phyloP scores from a whole-genome alignment of 192 early-diverging fungal genomes.

The Podila minutissima region DNA sequence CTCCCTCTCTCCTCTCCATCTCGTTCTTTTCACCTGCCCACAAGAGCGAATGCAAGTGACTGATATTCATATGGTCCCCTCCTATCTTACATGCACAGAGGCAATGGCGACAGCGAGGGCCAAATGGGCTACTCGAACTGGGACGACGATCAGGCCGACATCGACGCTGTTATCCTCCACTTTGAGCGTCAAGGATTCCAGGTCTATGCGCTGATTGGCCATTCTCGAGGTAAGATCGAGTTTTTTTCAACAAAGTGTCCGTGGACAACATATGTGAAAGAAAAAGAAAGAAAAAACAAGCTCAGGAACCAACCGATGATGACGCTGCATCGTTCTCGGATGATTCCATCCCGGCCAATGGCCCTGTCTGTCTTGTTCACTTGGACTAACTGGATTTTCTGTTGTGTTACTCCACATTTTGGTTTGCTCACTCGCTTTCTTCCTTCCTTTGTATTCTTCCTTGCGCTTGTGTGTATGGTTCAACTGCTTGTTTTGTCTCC shows the following conservation, averaged over 20 bases:
- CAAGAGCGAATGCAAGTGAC: neutral
- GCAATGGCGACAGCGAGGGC: constrained; percentile 56
- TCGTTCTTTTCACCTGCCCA: neutral
- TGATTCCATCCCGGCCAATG: neutral
- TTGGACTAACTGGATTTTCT: no score
- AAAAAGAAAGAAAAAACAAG: no score
- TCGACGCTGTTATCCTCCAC: constrained; percentile 42
- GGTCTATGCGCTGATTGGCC: constrained; percentile 51
- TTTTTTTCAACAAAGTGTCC: neutral
- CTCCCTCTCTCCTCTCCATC: no score
- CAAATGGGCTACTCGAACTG: constrained; percentile 43
- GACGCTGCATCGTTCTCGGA: neutral
- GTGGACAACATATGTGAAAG: no score
- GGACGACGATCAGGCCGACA: constrained; percentile 45
- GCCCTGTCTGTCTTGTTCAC: neutral
- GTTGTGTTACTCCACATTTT: no score
- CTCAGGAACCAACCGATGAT: neutral
- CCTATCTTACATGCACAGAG: constrained; percentile 9
- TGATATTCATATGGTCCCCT: no score
- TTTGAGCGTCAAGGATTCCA: constrained; percentile 47
- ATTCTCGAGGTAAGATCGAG: constrained; percentile 47
- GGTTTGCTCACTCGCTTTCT: neutral
- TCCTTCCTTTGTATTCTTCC: neutral
- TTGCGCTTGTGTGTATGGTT: neutral
- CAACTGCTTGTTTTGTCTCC: neutral